A percentile compares a stretch with the other conserved stretches of the same genome.
Evolutionary conservation across 2,329 filamentous ascomycete species (phyloP).

Genomic region (Diaporthe nobilis): DNA sequence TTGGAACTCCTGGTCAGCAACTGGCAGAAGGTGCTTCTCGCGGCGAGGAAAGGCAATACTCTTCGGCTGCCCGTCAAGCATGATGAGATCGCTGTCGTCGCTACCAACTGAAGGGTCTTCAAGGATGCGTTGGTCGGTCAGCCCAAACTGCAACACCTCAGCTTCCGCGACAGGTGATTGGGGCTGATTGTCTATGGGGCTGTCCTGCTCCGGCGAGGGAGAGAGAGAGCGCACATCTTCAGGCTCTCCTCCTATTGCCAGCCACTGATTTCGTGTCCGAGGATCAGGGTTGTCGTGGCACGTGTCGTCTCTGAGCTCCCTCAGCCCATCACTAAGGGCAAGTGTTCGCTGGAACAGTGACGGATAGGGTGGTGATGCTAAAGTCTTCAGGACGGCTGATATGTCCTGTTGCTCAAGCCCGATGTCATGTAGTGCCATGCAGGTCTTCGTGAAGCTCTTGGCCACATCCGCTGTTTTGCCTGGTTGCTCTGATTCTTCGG

Average conservation of each 20-base stretch:
- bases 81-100: background rate
- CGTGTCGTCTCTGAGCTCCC: background rate
- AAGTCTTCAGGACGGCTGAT: background rate
- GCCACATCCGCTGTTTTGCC: background rate
- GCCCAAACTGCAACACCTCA: background rate
- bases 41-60: background rate
- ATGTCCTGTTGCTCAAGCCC: background rate
- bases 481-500: background rate
- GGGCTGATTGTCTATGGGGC: background rate
- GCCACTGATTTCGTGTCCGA: background rate
- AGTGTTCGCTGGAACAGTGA: background rate
- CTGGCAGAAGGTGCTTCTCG: background rate
- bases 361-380: background rate
- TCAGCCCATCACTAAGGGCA: background rate
- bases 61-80: background rate
- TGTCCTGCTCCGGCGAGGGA: background rate
- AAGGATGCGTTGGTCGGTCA: too few relatives aligned
- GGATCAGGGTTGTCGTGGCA: too few relatives aligned
- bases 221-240: slow-evolving; percentile 3
- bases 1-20: background rate
- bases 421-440: background rate
- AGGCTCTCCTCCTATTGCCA: slow-evolving; percentile 17
- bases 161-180: background rate
- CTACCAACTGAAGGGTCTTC: background rate
- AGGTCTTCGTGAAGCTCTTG: background rate